Base-by-base conservation (phyloP, 192 early-diverging fungal species). In the Coemansia sp. region DNA sequence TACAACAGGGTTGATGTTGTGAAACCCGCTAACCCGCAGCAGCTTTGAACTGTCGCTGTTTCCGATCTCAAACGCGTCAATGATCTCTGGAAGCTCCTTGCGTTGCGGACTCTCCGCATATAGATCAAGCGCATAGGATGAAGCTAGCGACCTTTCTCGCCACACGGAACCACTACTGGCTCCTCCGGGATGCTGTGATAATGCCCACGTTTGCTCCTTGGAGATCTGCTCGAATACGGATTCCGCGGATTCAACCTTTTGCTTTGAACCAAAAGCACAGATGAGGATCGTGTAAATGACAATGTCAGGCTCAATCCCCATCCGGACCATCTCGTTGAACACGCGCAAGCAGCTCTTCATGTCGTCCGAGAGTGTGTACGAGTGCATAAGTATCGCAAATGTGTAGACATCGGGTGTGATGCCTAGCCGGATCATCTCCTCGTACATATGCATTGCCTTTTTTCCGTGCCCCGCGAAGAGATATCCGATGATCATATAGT, bases 361-460 rank as follows among this genome's bases (percentile, higher is more conserved):
- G 62, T 98, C 90, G 25, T 75, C 82, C 5, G 90, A 79, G 37
- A 74, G 68, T n/a, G 91, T 87, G 44, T 90, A 92, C 6, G 86
- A 88, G 68, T 84, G 74, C 59, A 98, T 69, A 22, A 98, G 65
- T 0, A 89, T 88, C 45, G 92, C 87, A 73, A 88, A 96, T 1
- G 94, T 94, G 55, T 86, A 70, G 6, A 68, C 62, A 64, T 92
- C 87, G 0, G 94, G 93, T 50, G 78, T 72, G 52, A 94, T 88
- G 22, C 92, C 93, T 54, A 87, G 70, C 0, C 75, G 63, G 9
- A 83, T 74, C 93, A 98, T 96, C 64, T 94, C 88, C 28, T 87
- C 81, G 29, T 94, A 82, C 6, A 92, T 66, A 9, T 68, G 75
- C 62, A 93, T 93, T 1, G 91, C 88, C 59, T 91, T 86, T 27